A percentile compares a stretch with the other conserved stretches of the same genome.
phyloP scores from a whole-genome alignment of 805 yeast species.

The Hanseniaspora clermontiae region DNA sequence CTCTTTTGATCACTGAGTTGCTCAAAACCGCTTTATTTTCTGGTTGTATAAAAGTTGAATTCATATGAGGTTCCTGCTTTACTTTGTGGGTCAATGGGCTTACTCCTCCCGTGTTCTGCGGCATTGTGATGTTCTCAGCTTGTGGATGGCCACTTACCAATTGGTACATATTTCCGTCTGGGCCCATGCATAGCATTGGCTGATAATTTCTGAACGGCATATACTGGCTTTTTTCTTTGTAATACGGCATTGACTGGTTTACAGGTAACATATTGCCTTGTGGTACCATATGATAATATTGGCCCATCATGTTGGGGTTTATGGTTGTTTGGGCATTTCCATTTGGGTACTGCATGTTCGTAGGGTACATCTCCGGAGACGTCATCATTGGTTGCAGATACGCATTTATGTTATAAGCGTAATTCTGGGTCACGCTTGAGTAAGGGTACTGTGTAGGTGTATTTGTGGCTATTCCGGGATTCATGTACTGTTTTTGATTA shows the following conservation, averaged over 20 bases:
- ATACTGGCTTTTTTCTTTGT: neutral
- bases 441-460: neutral
- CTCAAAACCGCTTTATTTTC: neutral
- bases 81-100: too few species aligned
- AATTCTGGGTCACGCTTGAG: neutral
- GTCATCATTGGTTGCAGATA: neutral
- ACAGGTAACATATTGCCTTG: neutral
- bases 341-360: neutral
- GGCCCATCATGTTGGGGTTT: neutral
- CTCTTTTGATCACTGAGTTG: too few species aligned
- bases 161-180: neutral
- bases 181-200: neutral
- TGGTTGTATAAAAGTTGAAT: neutral
- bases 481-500: neutral
- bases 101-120: too few species aligned
- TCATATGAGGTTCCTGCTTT: too few species aligned
- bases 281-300: neutral
- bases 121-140: too few species aligned
- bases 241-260: neutral
- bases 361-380: neutral
- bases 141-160: neutral
- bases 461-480: too few species aligned
- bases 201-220: neutral
- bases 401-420: neutral
- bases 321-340: neutral